Conservation (phyloP, 768 basidiomycete genomes). For the Coprinopsis cinerea region DNA sequence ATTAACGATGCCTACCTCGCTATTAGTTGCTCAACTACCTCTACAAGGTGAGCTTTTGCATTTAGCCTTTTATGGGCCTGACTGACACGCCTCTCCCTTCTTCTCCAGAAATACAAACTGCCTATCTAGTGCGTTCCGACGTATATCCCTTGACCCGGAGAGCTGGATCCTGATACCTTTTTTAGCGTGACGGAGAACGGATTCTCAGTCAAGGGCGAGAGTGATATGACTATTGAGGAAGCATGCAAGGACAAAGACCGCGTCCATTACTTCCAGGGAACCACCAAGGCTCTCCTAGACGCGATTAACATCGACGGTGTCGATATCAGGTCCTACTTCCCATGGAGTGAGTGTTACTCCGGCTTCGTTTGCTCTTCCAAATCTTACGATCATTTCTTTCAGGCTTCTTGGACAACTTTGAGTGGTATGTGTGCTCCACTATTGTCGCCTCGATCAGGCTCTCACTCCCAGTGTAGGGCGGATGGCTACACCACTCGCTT, state of each 20-base stretch:
- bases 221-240: constrained; percentile 42
- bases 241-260: constrained; percentile 57
- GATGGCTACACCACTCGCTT: constrained; percentile 66
- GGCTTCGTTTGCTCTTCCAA: background rate
- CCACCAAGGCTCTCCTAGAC: constrained; percentile 44
- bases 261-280: constrained; percentile 61
- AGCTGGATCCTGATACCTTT: background rate
- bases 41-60: constrained; percentile 43
- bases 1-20: constrained; percentile 6
- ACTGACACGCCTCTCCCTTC: constrained; percentile 33
- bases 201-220: constrained; percentile 64
- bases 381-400: constrained; percentile 8
- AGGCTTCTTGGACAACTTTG: constrained; percentile 69
- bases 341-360: constrained; percentile 47
- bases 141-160: constrained; percentile 6
- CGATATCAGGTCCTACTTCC: constrained; percentile 57
- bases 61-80: constrained; percentile 3
- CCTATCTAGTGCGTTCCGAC: constrained; percentile 29
- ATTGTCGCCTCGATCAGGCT: constrained; percentile 1
- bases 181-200: constrained; percentile 69
- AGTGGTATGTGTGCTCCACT: constrained; percentile 38
- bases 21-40: constrained; percentile 58
- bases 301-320: constrained; percentile 62
- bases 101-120: constrained; percentile 31
- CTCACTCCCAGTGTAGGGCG: constrained; percentile 31